These are phyloP conservation scores for Kernera saxatilis DNA, from an alignment of 345 rosid species.

Conservation along the genomic window DNA sequence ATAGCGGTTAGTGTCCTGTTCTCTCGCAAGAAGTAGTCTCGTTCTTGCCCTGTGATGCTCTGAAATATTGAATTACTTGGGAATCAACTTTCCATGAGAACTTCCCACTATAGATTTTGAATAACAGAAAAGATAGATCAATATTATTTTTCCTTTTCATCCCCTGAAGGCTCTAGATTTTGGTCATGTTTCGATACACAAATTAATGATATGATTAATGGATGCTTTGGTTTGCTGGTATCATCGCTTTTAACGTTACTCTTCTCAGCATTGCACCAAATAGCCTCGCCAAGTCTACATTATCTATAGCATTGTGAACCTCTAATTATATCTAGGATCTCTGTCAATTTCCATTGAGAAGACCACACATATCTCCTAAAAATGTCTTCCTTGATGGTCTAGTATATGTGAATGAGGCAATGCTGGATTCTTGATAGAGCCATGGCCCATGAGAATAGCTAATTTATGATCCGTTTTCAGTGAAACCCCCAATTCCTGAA, in stretches of 20 bases:
- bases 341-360: neutral
- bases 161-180: neutral
- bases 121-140: neutral
- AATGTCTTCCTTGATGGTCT: neutral
- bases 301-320: neutral
- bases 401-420: neutral
- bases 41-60: slow-evolving; percentile 1
- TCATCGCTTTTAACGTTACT: neutral
- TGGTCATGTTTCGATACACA: neutral
- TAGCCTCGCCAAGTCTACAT: neutral
- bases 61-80: slow-evolving; percentile 1
- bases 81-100: slow-evolving; percentile 6
- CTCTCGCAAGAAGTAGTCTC: slow-evolving; percentile 51
- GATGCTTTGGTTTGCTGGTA: slow-evolving; percentile 9
- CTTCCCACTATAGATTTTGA: slow-evolving; percentile 1
- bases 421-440: neutral
- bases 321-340: neutral
- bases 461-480: neutral
- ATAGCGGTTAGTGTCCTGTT: slow-evolving; percentile 52
- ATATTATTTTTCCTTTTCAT: neutral
- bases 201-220: neutral
- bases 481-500: neutral
- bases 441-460: neutral
- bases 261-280: neutral
- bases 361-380: neutral